These are phyloP conservation scores for Cantharellus cinnabarinus DNA, from an alignment of 768 basidiomycete species.

Conservation along the genomic window DNA sequence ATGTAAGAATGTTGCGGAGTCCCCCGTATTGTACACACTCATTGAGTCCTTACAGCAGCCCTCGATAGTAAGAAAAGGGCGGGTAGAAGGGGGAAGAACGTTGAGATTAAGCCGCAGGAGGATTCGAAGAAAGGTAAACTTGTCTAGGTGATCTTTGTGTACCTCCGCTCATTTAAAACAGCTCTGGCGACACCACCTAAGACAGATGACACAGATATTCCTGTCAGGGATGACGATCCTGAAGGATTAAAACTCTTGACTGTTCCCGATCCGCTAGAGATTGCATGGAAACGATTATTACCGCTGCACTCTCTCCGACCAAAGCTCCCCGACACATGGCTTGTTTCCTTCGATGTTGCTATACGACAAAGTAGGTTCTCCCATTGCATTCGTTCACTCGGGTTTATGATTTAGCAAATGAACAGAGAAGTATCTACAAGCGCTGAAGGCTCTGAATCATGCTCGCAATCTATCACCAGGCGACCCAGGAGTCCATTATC, in stretches of 20 bases:
- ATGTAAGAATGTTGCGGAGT: constrained; percentile 21
- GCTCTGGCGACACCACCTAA: not conserved
- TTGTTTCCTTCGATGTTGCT: constrained; percentile 59
- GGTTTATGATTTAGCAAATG: too few relatives aligned
- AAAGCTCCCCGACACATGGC: constrained; percentile 47
- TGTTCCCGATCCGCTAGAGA: constrained; percentile 45
- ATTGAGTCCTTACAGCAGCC: constrained; percentile 11
- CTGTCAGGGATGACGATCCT: constrained; percentile 62
- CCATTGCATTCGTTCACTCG: too few relatives aligned
- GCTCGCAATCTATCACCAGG: constrained; percentile 30
- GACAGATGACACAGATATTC: constrained; percentile 33
- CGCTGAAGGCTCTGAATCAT: constrained; percentile 39
- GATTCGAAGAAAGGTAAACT: constrained; percentile 48
- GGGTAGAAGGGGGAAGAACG: constrained; percentile 70
- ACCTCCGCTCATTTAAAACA: not conserved
- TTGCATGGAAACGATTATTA: constrained; percentile 47
- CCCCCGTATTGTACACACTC: constrained; percentile 7
- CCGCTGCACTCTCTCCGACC: constrained; percentile 36
- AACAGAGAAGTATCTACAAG: constrained; percentile 64
- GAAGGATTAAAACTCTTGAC: constrained; percentile 53
- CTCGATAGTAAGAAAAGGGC: constrained; percentile 55
- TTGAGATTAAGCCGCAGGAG: constrained; percentile 22
- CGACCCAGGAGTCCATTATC: constrained; percentile 49
- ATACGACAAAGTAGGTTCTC: constrained; percentile 50
- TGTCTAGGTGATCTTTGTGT: not conserved